Evolutionary conservation across 352 stramenopile species (phyloP).

Genomic region (Phytophthora sansomeana): DNA sequence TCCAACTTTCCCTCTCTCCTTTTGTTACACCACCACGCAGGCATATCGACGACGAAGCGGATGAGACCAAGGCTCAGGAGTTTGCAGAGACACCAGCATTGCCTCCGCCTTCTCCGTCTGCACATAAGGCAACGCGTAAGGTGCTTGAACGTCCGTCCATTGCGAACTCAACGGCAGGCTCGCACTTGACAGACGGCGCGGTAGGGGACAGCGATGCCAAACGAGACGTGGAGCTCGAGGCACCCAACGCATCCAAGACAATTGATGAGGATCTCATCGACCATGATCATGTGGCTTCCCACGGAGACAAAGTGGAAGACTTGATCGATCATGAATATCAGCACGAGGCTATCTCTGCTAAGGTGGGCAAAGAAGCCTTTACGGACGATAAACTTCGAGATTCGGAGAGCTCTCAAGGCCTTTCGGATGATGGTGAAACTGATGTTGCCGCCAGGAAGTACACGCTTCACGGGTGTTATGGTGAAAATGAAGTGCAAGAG

Average conservation of each 20-base stretch:
- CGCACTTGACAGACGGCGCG: constrained; percentile 5
- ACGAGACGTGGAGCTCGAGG: constrained; percentile 1
- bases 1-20: constrained; percentile 6
- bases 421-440: constrained; percentile 9
- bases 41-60: constrained; percentile 39
- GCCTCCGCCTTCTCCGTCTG: constrained; percentile 53
- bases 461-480: constrained; percentile 12
- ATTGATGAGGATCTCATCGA: constrained; percentile 26
- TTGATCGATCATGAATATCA: constrained; percentile 25
- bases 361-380: not conserved
- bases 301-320: constrained; percentile 4
- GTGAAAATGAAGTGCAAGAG: constrained; percentile 14
- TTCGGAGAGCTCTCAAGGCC: constrained; percentile 9
- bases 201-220: constrained; percentile 10
- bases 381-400: not conserved
- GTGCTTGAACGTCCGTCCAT: constrained; percentile 45
- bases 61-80: constrained; percentile 68
- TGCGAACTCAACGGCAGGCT: constrained; percentile 30
- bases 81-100: constrained; percentile 54
- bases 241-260: constrained; percentile 4
- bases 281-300: constrained; percentile 2
- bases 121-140: constrained; percentile 41
- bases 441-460: constrained; percentile 20
- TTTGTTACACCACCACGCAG: not conserved
- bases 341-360: not conserved